Base-by-base conservation (phyloP, 2,329 filamentous ascomycete species). In the Thelonectria blattea region DNA sequence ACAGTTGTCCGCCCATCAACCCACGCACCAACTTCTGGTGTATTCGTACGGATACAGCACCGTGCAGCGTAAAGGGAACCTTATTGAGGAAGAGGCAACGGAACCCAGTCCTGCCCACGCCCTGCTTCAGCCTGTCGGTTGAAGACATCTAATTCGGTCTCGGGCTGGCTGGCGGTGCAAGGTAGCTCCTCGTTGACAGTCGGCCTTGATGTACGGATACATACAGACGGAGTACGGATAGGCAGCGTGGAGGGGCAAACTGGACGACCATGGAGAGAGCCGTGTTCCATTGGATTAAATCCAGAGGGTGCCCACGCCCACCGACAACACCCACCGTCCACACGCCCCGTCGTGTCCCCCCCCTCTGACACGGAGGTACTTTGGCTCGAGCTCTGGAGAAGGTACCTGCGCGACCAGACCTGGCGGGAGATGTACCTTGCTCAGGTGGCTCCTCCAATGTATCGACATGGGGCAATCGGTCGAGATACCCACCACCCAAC, bases 361-460 rank as follows among this genome's bases (percentile, higher is more conserved):
- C 66, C 57, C 61, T 61, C 58, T 57, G 53, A 41, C 53, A 61
- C 64, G 58, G 65, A 60, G 65, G 48, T 60, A 59, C 61, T 63
- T 53, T 60, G 58, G 59, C 60, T 52, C 60, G 58, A 69, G 67
- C 51, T 43, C 20, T 15, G 12, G 30, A 17, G 7, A 15, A 45
- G 30, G 46, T 50, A 45, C 46, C 30, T 11, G 11, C 8, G 11
- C 5, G 5, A 10, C 18, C n/a, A 27, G 24, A 7, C 5, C 5
- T 10, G 20, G 17, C 15, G 10, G n/a, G 18, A 5, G 27, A 18
- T 51, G 50, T 56, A 56, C 54, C 17, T 24, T n/a, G 3, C n/a
- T 24, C 12, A 34, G 20, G 53, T 22, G 43, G 46, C 53, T 56
- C 30, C 11, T 5, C 5, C 20, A n/a, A 42, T 27, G 53, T 56